Evolutionary conservation across 2,329 filamentous ascomycete genomes (phyloP).

Genomic region (Zymoseptoria ardabiliae): DNA sequence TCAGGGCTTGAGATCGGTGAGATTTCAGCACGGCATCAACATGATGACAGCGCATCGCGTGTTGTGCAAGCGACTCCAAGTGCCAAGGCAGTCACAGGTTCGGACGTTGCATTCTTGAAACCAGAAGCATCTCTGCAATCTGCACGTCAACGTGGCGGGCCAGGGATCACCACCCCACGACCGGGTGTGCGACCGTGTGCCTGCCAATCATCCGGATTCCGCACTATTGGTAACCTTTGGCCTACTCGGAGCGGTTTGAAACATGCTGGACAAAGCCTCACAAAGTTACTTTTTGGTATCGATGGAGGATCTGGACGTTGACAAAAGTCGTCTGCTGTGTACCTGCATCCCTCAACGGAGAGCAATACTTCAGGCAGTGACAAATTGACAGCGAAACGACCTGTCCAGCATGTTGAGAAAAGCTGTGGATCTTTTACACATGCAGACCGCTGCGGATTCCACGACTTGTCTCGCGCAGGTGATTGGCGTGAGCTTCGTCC

Average conservation of each 20-base stretch:
- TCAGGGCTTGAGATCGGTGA: not conserved
- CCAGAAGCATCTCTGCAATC: conserved; percentile 4
- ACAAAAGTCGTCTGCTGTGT: not conserved
- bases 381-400: not conserved
- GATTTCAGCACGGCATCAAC: not conserved
- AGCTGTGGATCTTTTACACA: not conserved
- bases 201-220: conserved; percentile 8
- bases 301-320: not conserved
- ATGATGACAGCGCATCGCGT: not conserved
- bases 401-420: not conserved
- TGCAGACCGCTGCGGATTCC: not conserved
- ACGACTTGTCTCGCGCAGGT: not conserved
- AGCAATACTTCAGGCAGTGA: not conserved
- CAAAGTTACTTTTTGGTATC: not conserved
- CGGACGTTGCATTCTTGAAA: not conserved
- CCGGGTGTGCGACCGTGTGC: conserved; percentile 9
- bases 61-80: not conserved
- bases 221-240: conserved; percentile 1
- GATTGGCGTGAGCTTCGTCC: not conserved
- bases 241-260: not conserved
- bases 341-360: not conserved
- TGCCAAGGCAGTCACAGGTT: not conserved
- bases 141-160: conserved; percentile 11
- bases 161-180: conserved; percentile 3
- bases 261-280: not conserved